Evolutionary conservation across 2,329 filamentous ascomycete genomes (phyloP), one percentile per base, ranked within the genome.

Genomic region (Cordyceps cicadae): DNA sequence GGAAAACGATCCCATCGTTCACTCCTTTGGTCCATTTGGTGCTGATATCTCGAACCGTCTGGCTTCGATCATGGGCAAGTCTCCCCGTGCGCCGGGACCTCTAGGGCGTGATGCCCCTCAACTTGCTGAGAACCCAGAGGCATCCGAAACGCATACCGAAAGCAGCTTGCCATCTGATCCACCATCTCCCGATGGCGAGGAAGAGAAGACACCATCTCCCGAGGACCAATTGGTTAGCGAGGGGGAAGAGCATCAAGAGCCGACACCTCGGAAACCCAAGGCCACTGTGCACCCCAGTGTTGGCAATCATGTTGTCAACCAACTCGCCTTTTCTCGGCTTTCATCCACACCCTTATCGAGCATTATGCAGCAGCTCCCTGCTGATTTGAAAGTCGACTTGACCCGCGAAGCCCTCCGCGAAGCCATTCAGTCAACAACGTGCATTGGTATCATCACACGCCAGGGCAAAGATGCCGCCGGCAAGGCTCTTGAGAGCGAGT

Each of bases 381-480:
- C 80, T 1, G 81, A 85, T 64, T 81, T 85, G 70, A 84, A 81
- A 72, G 78, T 75, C 61, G 80, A 79, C 43, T 75, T 92, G 32
- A 80, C 81, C 29, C 83, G 81, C 64, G 77, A 82, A 2, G 82
- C 86, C 48, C 81, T 97, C 56, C 87, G 87, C 63, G 78, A 76
- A 51, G 81, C 95, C 62, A 83, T 97, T 49, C 88, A 92, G 70
- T 77, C 79, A 26, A 89, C 90, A 6, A 74, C 82, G 9, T 96
- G 91, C 70, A 86, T 97, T 64, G 94, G 94, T 52, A 88, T 94
- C 72, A 96, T 99, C 67, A 81, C 83, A 56, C 87, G 94, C 45
- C 87, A 93, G 72, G 94, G 94, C 70, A 99, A 97, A 74, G 94
- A 99, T 71, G 94, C 94, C 5, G 93, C 94, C 0, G 94, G 94